A percentile compares a stretch with the other conserved stretches of the same genome.
Conservation (phyloP, 2,329 filamentous ascomycete species). For the Apiospora pterosperma region DNA sequence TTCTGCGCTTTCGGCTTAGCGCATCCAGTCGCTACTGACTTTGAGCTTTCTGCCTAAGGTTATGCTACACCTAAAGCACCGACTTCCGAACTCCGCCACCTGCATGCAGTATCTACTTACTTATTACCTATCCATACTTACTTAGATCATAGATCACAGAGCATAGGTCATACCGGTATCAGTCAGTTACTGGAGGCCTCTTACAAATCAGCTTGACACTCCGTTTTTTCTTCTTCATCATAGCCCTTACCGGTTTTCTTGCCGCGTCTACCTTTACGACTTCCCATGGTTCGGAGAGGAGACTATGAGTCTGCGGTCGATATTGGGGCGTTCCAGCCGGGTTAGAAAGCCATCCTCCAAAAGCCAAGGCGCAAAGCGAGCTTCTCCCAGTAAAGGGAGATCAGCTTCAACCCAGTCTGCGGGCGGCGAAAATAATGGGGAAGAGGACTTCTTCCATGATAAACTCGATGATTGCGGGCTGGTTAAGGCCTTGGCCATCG, state of each 20-base stretch:
- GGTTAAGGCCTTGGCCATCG: slow-evolving; percentile 49
- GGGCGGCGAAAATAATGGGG: slow-evolving; percentile 19
- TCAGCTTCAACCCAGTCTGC: slow-evolving; percentile 14
- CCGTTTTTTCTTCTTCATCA: background rate
- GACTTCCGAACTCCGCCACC: background rate
- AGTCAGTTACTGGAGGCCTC: too few species aligned
- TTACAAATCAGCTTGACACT: background rate
- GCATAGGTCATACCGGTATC: too few species aligned
- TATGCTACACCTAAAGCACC: background rate
- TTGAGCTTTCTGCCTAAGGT: too few species aligned
- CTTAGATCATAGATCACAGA: too few species aligned
- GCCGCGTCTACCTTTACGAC: background rate
- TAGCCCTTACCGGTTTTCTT: background rate
- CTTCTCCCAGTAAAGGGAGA: slow-evolving; percentile 12
- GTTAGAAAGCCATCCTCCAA: slow-evolving; percentile 26
- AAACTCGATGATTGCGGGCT: slow-evolving; percentile 60
- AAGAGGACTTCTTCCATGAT: slow-evolving; percentile 36
- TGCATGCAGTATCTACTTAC: too few species aligned
- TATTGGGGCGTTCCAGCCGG: slow-evolving; percentile 28
- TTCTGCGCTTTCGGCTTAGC: background rate
- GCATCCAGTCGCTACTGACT: background rate
- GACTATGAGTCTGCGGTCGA: slow-evolving; percentile 27
- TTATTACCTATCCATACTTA: too few species aligned
- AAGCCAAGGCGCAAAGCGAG: slow-evolving; percentile 18
- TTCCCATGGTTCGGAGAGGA: background rate